A percentile compares a stretch with the other conserved stretches of the same genome.
phyloP scores from a whole-genome alignment of 2,329 filamentous ascomycete genomes.

The Golovinomyces cichoracearum region DNA sequence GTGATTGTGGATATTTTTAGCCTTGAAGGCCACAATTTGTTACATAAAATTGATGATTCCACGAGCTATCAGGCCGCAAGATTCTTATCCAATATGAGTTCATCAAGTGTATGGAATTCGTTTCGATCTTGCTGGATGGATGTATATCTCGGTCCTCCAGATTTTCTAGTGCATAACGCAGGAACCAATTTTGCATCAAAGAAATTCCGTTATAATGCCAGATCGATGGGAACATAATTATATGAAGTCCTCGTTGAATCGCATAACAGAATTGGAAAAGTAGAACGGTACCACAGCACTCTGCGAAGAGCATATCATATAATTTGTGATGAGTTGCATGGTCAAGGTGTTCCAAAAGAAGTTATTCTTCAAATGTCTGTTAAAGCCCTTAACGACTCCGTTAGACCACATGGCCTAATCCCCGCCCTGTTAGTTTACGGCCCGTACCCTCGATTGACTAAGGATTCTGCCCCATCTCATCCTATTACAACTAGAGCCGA shows the following conservation, averaged over 20 bases:
- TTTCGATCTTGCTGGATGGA: conserved; percentile 3
- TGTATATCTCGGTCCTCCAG: conserved; percentile 2
- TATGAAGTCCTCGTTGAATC: conserved; percentile 1
- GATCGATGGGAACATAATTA: neutral
- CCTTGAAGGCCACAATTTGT: neutral
- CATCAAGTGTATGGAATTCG: neutral
- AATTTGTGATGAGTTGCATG: neutral
- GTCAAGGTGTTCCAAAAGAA: neutral
- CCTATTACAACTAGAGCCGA: neutral
- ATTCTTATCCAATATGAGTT: neutral
- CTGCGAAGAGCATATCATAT: conserved; percentile 1
- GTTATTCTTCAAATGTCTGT: neutral
- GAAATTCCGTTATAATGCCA: conserved; percentile 2
- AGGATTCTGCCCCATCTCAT: neutral
- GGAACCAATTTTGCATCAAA: conserved; percentile 3
- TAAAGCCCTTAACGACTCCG: conserved; percentile 1
- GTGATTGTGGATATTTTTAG: conserved; percentile 2
- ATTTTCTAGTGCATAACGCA: conserved; percentile 1
- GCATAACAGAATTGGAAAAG: conserved; percentile 2
- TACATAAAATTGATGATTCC: conserved; percentile 1
- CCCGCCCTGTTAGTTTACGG: neutral
- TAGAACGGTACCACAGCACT: conserved; percentile 1
- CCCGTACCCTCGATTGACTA: neutral
- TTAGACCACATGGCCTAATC: neutral
- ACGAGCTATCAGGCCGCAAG: conserved; percentile 1